Evolutionary conservation across 1,284 basidiomycete species (phyloP).

Genomic region (Sanguinoderma infundibulare): DNA sequence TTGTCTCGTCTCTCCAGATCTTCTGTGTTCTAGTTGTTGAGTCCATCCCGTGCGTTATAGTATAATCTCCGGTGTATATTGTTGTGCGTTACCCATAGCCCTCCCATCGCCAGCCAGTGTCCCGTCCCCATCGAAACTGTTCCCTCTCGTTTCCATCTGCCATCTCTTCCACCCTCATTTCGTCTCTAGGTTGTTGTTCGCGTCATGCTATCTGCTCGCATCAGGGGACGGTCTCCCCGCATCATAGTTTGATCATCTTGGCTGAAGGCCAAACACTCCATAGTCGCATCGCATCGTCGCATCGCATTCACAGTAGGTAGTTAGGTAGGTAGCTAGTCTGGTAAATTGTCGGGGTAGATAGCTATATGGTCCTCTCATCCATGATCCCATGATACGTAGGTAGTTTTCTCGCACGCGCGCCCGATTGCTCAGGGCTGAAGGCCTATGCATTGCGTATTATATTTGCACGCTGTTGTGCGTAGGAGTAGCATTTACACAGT

Average conservation of each 20-base stretch:
- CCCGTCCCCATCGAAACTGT: slow-evolving; percentile 4
- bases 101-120: neutral
- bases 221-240: slow-evolving; percentile 20
- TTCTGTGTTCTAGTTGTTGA: slow-evolving; percentile 16
- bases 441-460: slow-evolving; percentile 38
- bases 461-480: slow-evolving; percentile 34
- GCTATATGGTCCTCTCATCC: slow-evolving; percentile 14
- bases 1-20: slow-evolving; percentile 2
- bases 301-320: slow-evolving; percentile 18
- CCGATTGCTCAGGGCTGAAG: slow-evolving; percentile 30
- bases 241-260: slow-evolving; percentile 16
- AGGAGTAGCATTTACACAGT: slow-evolving; percentile 15
- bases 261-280: slow-evolving; percentile 35
- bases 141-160: slow-evolving; percentile 3
- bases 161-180: slow-evolving; percentile 1
- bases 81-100: slow-evolving; percentile 16
- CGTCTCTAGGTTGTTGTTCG: slow-evolving; percentile 11
- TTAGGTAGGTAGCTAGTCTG: slow-evolving; percentile 20
- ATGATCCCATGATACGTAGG: slow-evolving; percentile 6
- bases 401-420: neutral
- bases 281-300: slow-evolving; percentile 21
- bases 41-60: neutral
- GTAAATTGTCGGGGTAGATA: slow-evolving; percentile 25
- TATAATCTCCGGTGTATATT: slow-evolving; percentile 5
- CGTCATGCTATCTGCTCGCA: slow-evolving; percentile 23